These are phyloP conservation scores for Colletotrichum liriopes DNA, from an alignment of 2,329 filamentous ascomycete genomes.

Conservation along the genomic window DNA sequence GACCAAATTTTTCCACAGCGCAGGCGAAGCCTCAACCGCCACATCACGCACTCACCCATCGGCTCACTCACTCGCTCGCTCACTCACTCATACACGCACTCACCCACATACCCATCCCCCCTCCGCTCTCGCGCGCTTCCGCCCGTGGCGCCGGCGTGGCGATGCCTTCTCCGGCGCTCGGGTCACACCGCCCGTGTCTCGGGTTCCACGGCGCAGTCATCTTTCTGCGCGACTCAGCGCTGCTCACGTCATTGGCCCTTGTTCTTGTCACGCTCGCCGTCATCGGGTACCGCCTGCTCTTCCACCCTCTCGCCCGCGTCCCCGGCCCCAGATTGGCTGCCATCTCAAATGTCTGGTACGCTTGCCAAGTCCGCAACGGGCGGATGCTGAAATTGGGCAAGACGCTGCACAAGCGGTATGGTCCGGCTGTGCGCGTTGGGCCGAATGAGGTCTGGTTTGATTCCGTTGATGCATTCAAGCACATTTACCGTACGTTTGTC, in stretches of 20 bases:
- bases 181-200: conserved; percentile 16
- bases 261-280: neutral
- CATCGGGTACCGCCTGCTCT: conserved; percentile 55
- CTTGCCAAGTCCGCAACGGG: conserved; percentile 61
- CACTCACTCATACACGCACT: neutral
- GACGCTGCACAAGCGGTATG: conserved; percentile 63
- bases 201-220: conserved; percentile 5
- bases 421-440: conserved; percentile 66
- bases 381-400: conserved; percentile 58
- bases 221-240: neutral
- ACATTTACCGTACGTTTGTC: conserved; percentile 61
- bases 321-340: conserved; percentile 65
- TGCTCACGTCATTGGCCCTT: conserved; percentile 7
- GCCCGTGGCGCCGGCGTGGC: conserved; percentile 28
- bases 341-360: conserved; percentile 65
- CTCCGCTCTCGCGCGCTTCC: neutral
- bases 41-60: conserved; percentile 24
- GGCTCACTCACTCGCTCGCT: neutral
- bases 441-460: conserved; percentile 70
- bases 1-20: conserved; percentile 15
- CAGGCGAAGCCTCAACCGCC: conserved; percentile 36
- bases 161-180: conserved; percentile 33
- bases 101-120: neutral
- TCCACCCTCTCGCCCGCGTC: conserved; percentile 62
- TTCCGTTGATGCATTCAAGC: conserved; percentile 62